phyloP scores from a whole-genome alignment of 345 rosid genomes.

The Theobroma cacao region DNA sequence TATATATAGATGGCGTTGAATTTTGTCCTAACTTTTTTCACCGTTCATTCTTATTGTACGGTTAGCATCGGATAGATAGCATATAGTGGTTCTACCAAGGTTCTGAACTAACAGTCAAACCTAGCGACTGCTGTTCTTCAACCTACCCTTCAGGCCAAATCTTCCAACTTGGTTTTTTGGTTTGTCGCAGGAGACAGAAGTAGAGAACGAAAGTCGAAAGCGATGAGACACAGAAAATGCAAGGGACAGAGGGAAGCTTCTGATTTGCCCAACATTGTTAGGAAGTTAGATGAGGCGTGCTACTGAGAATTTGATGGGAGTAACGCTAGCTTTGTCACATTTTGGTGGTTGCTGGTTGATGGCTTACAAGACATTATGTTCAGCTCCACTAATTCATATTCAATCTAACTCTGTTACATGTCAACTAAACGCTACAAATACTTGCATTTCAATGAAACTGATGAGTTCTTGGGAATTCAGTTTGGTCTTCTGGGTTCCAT shows the following conservation, averaged over 20 bases:
- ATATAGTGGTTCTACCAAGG: background rate
- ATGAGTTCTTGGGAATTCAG: too few relatives aligned
- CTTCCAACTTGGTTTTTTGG: background rate
- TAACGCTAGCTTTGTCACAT: background rate
- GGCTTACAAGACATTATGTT: background rate
- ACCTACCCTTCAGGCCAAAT: background rate
- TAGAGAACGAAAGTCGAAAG: too few relatives aligned
- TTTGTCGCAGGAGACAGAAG: background rate
- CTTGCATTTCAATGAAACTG: too few relatives aligned
- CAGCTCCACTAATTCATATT: too few relatives aligned
- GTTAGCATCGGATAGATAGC: background rate
- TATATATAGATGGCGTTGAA: background rate
- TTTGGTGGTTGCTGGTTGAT: background rate
- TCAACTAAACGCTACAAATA: too few relatives aligned
- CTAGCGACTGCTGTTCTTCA: background rate
- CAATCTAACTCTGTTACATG: too few relatives aligned
- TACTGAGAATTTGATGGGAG: background rate
- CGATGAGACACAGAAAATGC: background rate
- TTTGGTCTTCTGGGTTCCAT: too few relatives aligned
- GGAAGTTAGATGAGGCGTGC: background rate
- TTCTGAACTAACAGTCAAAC: conserved; percentile 2
- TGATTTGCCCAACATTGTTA: background rate
- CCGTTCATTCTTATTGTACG: background rate
- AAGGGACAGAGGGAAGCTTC: background rate
- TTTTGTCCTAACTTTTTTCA: background rate